Base-by-base conservation (phyloP, 2,329 filamentous ascomycete species). In the Dactylellina sp. region DNA sequence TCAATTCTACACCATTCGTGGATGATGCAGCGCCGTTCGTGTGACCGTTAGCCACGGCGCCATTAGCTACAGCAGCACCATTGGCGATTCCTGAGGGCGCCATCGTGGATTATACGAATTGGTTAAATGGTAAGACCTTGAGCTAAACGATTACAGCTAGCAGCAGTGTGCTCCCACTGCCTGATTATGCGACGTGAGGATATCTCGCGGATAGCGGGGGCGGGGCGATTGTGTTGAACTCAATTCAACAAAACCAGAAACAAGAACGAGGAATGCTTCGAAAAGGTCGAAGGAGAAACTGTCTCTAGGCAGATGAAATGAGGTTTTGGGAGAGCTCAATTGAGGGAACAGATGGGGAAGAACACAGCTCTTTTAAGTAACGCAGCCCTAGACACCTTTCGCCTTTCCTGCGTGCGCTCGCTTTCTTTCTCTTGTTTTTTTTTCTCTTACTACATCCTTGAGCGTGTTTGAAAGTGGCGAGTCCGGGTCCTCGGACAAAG, bases 61-160 rank as follows among this genome's bases (percentile, higher is more conserved):
- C 62, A 20, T 66, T 66, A 7, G 16, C 22, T 9, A 22, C 16
- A 20, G 49, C 3, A 22, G 18, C 44, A 35, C 35, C 46, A 50
- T 62, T 55, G 42, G n/a, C 14, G 16, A 39, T 46, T 47, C 57
- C 59, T 20, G 44, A 50, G 14, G 59, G 66, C n/a, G 66, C 37
- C 66, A 72, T 72, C 9, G 42, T 24, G 25, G 28, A 18, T 20
- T 40, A 39, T 55, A 40, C 35, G 14, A 1, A 3, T 18, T 4
- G 16, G 1, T 2, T 28, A 11, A 50, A 35, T 1, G 24, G 6
- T 16, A 25, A n/a, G 20, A 18, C 35, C 44, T 32, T 2, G 22
- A 28, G 4, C 42, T 46, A 7, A 7, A 20, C 20, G 5, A 9
- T 46, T 46, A 3, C 16, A n/a, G 20, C 42, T 9, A 16, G 16